Evolutionary conservation across 441 rosid genomes (phyloP), one percentile per base, ranked within the genome.

Genomic region (Mallotus japonicus): DNA sequence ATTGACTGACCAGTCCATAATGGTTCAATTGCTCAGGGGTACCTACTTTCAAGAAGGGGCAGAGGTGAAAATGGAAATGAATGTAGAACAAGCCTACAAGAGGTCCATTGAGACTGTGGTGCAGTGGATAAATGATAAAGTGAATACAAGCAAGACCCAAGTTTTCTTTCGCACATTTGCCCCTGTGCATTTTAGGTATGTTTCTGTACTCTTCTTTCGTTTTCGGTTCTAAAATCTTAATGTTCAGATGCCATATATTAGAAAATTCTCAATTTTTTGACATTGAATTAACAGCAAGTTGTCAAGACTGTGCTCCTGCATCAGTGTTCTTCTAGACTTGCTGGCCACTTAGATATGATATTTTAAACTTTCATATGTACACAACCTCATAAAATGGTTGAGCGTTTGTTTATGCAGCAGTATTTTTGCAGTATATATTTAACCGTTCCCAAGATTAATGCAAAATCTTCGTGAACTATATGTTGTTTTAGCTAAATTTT

Each of bases 131-230:
- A 78, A 82, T 49, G 77, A 81, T 62, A 84, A 91, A 78, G 95
- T 95, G 50, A 82, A 90, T 71, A 15, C 83, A 72, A 85, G 65
- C 86, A 87, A 86, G 84, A 91, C 90, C 13, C 92, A 82, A 70
- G 98, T 90, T 83, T 92, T 87, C 83, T 95, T 92, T 67, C 99
- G 98, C 13, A 83, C 98, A 44, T 88, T 86, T 76, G 92, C 99
- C 8, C 99, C 99, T 0, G 96, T 92, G 53, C 99, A 95, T 87
- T 95, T 95, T 90, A 91, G 99, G 99, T 93, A 82, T 50, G 82
- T 77, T 24, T 37, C 17, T 2, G 10, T 28, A 7, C 32, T 24
- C 5, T 20, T 5, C 9, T 8, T 28, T 17, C 51, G 28, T 8
- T 69, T 40, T 37, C 1, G 7, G 37, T 66, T 32, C 42, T 42